Percentiles rank a stretch among this genome's conserved stretches.
These are phyloP conservation scores for Ochromonas danica DNA, from an alignment of 108 stramenopile species.

Conservation along the genomic window DNA sequence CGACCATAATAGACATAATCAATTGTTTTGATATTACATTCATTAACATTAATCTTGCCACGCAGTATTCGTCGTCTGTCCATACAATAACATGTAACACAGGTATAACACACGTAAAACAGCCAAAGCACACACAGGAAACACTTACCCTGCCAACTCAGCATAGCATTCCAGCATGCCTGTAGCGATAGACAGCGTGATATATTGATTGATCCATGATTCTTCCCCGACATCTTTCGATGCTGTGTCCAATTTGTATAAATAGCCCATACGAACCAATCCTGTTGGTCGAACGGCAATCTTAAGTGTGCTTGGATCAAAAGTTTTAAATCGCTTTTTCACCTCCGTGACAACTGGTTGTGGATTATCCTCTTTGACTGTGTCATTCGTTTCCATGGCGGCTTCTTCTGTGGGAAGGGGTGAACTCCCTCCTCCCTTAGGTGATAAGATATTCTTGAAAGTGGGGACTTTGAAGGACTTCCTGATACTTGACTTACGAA, in stretches of 20 bases:
- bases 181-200: not conserved
- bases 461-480: not conserved
- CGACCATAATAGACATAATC: not conserved
- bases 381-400: not conserved
- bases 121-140: not conserved
- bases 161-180: not conserved
- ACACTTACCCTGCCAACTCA: not conserved
- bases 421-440: not conserved
- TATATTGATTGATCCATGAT: not conserved
- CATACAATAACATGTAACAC: not conserved
- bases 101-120: not conserved
- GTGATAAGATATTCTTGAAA: not conserved
- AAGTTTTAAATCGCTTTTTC: too few species aligned
- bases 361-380: not conserved
- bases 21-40: not conserved
- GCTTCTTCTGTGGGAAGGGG: not conserved
- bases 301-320: not conserved
- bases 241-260: not conserved
- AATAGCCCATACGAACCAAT: not conserved
- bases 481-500: too few species aligned
- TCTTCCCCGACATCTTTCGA: constrained; percentile 3
- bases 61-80: not conserved
- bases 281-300: not conserved
- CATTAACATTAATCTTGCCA: constrained; percentile 5
- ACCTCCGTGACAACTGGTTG: not conserved